A percentile compares a stretch with the other conserved stretches of the same genome.
These are phyloP conservation scores for Penicillium sp. DNA, from an alignment of 2,329 filamentous ascomycete genomes.

Conservation along the genomic window DNA sequence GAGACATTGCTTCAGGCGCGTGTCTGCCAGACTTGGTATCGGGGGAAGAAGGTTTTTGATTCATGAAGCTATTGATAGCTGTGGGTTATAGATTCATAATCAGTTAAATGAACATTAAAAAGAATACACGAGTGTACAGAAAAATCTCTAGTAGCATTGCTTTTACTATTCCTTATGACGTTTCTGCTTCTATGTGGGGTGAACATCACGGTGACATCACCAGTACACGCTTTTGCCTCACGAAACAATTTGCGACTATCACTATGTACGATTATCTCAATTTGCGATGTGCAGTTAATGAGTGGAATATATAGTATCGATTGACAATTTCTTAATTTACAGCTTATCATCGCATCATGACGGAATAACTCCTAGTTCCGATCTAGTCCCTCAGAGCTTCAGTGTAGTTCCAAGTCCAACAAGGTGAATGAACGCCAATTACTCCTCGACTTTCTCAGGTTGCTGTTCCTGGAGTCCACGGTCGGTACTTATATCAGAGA, in stretches of 20 bases:
- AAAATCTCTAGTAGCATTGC: no score
- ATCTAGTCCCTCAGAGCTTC: not conserved
- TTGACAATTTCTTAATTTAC: not conserved
- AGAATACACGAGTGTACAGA: not conserved
- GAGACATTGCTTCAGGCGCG: conserved; percentile 36
- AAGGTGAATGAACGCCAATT: not conserved
- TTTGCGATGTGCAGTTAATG: no score
- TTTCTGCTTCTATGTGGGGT: not conserved
- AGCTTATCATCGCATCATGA: not conserved
- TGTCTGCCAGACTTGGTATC: conserved; percentile 41
- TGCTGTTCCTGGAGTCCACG: conserved; percentile 2
- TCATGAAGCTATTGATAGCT: not conserved
- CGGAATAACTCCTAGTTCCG: not conserved
- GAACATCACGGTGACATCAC: not conserved
- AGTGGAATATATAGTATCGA: no score
- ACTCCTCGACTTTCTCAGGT: conserved; percentile 3
- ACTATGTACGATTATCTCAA: not conserved
- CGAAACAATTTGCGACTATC: no score
- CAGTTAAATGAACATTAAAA: not conserved
- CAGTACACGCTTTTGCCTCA: not conserved
- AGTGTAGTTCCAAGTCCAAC: not conserved
- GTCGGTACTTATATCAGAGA: conserved; percentile 3
- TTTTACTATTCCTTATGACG: not conserved
- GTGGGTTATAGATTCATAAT: not conserved
- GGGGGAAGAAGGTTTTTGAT: conserved; percentile 30